Conservation (phyloP, 768 basidiomycete species). For the Collybia nuda region DNA sequence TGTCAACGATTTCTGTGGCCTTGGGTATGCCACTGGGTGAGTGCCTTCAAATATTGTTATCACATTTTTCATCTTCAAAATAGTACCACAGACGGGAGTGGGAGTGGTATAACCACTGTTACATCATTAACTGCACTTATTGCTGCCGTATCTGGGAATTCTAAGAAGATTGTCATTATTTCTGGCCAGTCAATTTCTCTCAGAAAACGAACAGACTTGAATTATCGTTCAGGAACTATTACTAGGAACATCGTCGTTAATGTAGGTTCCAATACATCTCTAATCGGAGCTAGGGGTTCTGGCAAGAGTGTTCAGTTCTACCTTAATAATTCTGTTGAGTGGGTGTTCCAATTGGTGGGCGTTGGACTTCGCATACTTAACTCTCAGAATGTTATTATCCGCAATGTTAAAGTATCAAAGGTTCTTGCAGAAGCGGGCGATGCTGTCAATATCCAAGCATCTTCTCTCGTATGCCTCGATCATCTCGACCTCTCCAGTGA, state of each 20-base stretch:
- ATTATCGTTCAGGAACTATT: conserved; percentile 30
- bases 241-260: conserved; percentile 42
- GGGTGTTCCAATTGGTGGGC: conserved; percentile 30
- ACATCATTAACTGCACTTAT: conserved; percentile 40
- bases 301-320: conserved; percentile 19
- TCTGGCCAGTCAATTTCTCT: conserved; percentile 24
- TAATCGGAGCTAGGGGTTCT: conserved; percentile 40
- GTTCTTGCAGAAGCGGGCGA: conserved; percentile 45
- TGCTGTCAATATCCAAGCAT: conserved; percentile 39
- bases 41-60: neutral
- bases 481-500: conserved; percentile 44
- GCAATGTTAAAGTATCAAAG: conserved; percentile 48
- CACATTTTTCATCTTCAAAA: neutral
- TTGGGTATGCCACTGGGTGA: conserved; percentile 41
- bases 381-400: conserved; percentile 44
- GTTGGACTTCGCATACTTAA: conserved; percentile 44
- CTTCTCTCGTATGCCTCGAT: conserved; percentile 43
- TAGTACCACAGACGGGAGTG: conserved; percentile 44
- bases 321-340: neutral
- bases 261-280: conserved; percentile 42
- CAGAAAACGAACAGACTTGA: neutral
- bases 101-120: conserved; percentile 42
- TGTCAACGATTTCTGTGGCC: conserved; percentile 31
- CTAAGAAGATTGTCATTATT: conserved; percentile 43
- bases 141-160: conserved; percentile 36